A percentile compares a stretch with the other conserved stretches of the same genome.
Evolutionary conservation across 2,329 filamentous ascomycete species (phyloP).

Genomic region (Bipolaris oryzae): DNA sequence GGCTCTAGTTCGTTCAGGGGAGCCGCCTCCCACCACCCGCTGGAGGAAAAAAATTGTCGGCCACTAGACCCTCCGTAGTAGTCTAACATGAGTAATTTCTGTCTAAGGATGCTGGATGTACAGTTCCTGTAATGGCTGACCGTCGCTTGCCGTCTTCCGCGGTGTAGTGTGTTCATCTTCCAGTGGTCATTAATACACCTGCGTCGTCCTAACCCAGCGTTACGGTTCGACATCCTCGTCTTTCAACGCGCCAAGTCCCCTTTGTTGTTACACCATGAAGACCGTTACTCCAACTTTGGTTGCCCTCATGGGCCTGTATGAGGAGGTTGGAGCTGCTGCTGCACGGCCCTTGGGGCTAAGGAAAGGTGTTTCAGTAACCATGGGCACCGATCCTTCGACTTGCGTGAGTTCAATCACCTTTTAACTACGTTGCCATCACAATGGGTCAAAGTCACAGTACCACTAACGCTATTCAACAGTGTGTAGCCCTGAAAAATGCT

Average conservation of each 20-base stretch:
- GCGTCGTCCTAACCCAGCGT: slow-evolving; percentile 4
- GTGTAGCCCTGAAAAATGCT: slow-evolving; percentile 22
- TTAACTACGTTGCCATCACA: neutral
- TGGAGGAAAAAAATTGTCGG: neutral
- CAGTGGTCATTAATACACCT: slow-evolving; percentile 5
- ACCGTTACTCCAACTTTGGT: slow-evolving; percentile 6
- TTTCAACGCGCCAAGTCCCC: slow-evolving; percentile 8
- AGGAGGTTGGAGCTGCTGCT: neutral
- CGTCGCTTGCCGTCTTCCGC: neutral
- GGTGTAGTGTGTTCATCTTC: neutral
- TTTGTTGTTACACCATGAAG: slow-evolving; percentile 14
- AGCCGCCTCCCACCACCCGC: neutral
- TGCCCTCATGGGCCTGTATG: slow-evolving; percentile 8
- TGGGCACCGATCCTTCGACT: slow-evolving; percentile 1
- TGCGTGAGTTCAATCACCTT: slow-evolving; percentile 9
- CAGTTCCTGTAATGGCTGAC: neutral
- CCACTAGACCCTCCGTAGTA: neutral
- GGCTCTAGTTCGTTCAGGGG: neutral
- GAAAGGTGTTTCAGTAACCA: neutral
- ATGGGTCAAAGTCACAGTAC: slow-evolving; percentile 3
- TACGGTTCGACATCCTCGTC: slow-evolving; percentile 8
- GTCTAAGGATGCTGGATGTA: neutral
- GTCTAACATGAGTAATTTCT: neutral
- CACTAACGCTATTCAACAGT: slow-evolving; percentile 21
- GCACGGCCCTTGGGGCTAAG: neutral